A percentile compares a stretch with the other conserved stretches of the same genome.
Evolutionary conservation across 1,139 yeast species (phyloP).

Genomic region (Pichia sp.): DNA sequence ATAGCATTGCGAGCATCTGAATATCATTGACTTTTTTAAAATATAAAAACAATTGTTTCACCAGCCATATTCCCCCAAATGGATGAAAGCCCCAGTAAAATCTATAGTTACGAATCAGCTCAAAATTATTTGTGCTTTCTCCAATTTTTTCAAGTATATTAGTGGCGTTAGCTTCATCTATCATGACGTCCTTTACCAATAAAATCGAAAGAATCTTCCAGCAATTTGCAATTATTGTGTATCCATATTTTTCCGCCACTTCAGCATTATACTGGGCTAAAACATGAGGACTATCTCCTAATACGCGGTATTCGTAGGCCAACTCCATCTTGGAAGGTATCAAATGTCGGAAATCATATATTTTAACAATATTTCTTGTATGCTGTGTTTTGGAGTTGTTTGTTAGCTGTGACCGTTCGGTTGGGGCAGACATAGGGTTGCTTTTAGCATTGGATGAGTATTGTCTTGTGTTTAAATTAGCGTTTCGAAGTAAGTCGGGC

Average conservation of each 20-base stretch:
- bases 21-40: slow-evolving; percentile 64
- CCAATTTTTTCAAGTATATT: slow-evolving; percentile 20
- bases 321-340: slow-evolving; percentile 75
- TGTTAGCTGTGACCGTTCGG: slow-evolving; percentile 28
- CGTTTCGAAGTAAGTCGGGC: slow-evolving; percentile 40
- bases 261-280: slow-evolving; percentile 65
- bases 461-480: slow-evolving; percentile 19
- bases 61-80: slow-evolving; percentile 72
- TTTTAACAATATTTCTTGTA: slow-evolving; percentile 50
- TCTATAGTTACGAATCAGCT: slow-evolving; percentile 19
- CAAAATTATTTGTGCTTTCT: slow-evolving; percentile 14
- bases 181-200: slow-evolving; percentile 29
- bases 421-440: slow-evolving; percentile 22
- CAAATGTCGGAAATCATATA: slow-evolving; percentile 63
- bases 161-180: slow-evolving; percentile 19
- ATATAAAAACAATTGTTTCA: slow-evolving; percentile 57
- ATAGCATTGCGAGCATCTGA: slow-evolving; percentile 88
- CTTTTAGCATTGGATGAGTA: slow-evolving; percentile 20
- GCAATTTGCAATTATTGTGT: slow-evolving; percentile 61
- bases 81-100: slow-evolving; percentile 82
- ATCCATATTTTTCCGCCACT: slow-evolving; percentile 66
- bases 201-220: slow-evolving; percentile 67
- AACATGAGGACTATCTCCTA: slow-evolving; percentile 62
- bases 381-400: slow-evolving; percentile 22
- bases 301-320: slow-evolving; percentile 69